Evolutionary conservation across 257 asterid species (phyloP).

Genomic region (Jacaranda copaia): DNA sequence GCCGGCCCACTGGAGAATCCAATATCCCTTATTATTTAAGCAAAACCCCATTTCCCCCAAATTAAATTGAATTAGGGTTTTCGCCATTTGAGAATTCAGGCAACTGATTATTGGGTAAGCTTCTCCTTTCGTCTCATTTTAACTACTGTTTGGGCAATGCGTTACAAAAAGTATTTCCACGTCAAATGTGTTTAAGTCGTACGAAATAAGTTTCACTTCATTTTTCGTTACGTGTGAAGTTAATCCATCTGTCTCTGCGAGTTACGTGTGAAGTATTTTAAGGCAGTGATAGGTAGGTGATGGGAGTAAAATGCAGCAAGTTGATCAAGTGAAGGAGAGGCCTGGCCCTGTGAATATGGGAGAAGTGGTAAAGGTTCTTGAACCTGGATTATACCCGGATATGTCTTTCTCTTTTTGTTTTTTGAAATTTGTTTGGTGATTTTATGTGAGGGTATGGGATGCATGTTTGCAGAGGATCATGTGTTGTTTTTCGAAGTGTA

Average conservation of each 20-base stretch:
- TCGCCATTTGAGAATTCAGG: constrained; percentile 32
- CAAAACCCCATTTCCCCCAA: constrained; percentile 42
- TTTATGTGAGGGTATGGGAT: background rate
- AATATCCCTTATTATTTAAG: background rate
- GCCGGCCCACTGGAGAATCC: constrained; percentile 14
- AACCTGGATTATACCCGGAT: background rate
- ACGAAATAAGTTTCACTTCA: background rate
- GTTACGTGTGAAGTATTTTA: background rate
- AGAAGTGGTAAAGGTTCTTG: constrained; percentile 48
- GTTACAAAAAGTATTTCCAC: background rate
- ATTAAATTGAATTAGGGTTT: constrained; percentile 47
- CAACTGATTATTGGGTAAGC: background rate
- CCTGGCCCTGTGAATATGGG: constrained; percentile 43
- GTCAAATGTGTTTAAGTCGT: background rate
- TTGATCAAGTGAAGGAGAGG: constrained; percentile 55
- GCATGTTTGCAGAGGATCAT: background rate
- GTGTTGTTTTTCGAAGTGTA: constrained; percentile 3
- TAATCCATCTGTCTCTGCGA: constrained; percentile 4
- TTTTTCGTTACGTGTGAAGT: background rate
- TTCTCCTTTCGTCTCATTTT: background rate
- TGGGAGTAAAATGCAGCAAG: constrained; percentile 48
- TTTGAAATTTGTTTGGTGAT: constrained; percentile 12
- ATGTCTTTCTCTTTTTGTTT: background rate
- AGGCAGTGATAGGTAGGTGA: constrained; percentile 34
- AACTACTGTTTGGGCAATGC: background rate